phyloP scores from a whole-genome alignment of 176 grass and related monocot genomes.

The Carex myosuroides region DNA sequence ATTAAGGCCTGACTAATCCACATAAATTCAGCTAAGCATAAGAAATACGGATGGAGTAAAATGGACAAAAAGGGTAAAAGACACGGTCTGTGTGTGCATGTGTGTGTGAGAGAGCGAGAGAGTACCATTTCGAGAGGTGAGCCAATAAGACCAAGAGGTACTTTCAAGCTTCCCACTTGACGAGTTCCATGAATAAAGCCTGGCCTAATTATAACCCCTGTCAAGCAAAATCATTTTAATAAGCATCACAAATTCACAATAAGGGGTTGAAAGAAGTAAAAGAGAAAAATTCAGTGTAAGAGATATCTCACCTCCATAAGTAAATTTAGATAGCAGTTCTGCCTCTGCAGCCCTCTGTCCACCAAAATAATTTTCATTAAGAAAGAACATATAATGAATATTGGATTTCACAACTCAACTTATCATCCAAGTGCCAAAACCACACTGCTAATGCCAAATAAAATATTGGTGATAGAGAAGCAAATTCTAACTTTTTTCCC shows the following conservation, averaged over 20 bases:
- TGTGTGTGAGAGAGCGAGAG: background rate
- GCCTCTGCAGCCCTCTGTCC: conserved; percentile 84
- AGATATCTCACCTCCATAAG: conserved; percentile 61
- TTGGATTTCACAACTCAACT: background rate
- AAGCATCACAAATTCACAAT: background rate
- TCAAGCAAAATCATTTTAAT: background rate
- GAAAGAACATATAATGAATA: background rate
- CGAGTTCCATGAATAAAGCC: conserved; percentile 96
- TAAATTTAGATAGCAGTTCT: conserved; percentile 76
- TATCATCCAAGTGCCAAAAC: background rate
- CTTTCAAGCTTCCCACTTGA: conserved; percentile 66
- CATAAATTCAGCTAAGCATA: background rate
- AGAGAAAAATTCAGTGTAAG: background rate
- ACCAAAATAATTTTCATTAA: conserved; percentile 22
- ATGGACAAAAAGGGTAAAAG: background rate
- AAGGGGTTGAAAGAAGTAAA: background rate
- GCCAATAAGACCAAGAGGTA: conserved; percentile 76
- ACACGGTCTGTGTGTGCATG: background rate
- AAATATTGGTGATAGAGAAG: background rate
- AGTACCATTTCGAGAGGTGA: conserved; percentile 77
- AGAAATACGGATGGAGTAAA: background rate
- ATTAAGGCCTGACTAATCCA: background rate
- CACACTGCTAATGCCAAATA: background rate
- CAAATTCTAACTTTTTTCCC: background rate
- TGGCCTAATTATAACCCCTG: conserved; percentile 75